A percentile compares a stretch with the other conserved stretches of the same genome.
Evolutionary conservation across 306 rosid species (phyloP).

Genomic region (Trifolium fragiferum): DNA sequence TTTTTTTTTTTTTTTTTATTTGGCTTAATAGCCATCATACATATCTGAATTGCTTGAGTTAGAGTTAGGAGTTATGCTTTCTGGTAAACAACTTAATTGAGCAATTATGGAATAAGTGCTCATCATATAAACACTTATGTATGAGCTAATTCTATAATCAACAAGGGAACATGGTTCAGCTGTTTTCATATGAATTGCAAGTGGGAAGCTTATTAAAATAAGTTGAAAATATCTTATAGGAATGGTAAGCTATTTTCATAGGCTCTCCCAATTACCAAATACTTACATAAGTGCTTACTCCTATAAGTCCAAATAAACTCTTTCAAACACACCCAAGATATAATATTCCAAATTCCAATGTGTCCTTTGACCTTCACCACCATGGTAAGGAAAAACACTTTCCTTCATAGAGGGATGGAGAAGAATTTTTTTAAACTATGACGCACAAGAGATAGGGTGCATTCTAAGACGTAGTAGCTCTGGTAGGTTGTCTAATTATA

Average conservation of each 20-base stretch:
- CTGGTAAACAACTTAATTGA: neutral
- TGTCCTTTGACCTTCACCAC: constrained; percentile 2
- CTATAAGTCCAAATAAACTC: neutral
- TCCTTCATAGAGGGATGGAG: neutral
- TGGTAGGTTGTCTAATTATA: neutral
- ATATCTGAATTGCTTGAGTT: constrained; percentile 1
- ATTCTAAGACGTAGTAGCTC: neutral
- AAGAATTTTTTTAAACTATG: neutral
- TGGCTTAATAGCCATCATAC: constrained; percentile 1
- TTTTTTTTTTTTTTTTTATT: too few relatives aligned
- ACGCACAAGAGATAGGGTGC: neutral
- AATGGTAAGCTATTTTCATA: neutral
- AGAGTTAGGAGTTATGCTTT: neutral
- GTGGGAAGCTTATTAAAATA: neutral
- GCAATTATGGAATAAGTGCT: neutral
- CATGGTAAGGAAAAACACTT: neutral
- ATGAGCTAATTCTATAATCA: neutral
- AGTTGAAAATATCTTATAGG: neutral
- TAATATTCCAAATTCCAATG: neutral
- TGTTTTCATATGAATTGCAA: neutral
- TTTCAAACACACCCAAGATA: neutral
- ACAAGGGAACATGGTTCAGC: neutral
- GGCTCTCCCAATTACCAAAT: neutral
- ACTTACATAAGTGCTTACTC: neutral
- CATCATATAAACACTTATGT: neutral